These are phyloP conservation scores for Monocercomonoides exilis DNA, from an alignment of 78 protist genomes.

Conservation along the genomic window DNA sequence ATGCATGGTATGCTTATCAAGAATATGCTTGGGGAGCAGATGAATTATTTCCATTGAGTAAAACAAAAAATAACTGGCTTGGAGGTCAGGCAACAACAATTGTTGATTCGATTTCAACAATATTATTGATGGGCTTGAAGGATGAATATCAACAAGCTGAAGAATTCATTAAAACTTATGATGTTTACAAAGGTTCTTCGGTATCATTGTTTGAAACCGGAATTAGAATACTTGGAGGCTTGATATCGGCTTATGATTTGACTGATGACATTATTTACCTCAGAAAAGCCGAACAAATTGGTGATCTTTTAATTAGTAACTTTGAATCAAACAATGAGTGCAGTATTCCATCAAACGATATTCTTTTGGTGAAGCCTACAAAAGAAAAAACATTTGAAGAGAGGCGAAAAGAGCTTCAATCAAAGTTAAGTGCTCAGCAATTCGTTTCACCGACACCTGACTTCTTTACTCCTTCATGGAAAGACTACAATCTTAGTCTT, in stretches of 20 bases:
- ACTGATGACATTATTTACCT: neutral
- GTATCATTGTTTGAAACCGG: neutral
- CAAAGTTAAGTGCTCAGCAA: too few relatives aligned
- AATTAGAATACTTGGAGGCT: neutral
- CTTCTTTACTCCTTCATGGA: too few relatives aligned
- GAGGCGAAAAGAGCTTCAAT: too few relatives aligned
- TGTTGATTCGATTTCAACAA: neutral
- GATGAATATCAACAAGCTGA: neutral
- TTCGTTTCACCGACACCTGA: too few relatives aligned
- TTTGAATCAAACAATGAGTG: neutral
- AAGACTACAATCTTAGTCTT: too few relatives aligned
- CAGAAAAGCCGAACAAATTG: neutral
- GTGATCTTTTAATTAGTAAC: neutral
- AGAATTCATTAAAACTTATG: neutral
- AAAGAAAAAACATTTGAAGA: too few relatives aligned
- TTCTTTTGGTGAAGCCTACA: too few relatives aligned
- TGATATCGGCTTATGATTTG: neutral
- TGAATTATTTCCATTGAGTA: neutral
- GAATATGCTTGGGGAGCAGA: neutral
- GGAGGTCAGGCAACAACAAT: neutral
- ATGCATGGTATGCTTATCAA: neutral
- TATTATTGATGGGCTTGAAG: neutral
- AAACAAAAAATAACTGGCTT: neutral
- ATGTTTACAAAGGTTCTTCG: neutral
- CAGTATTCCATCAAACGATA: neutral